Conservation (phyloP, 2,329 filamentous ascomycete species). For the Zymoseptoria ardabiliae region DNA sequence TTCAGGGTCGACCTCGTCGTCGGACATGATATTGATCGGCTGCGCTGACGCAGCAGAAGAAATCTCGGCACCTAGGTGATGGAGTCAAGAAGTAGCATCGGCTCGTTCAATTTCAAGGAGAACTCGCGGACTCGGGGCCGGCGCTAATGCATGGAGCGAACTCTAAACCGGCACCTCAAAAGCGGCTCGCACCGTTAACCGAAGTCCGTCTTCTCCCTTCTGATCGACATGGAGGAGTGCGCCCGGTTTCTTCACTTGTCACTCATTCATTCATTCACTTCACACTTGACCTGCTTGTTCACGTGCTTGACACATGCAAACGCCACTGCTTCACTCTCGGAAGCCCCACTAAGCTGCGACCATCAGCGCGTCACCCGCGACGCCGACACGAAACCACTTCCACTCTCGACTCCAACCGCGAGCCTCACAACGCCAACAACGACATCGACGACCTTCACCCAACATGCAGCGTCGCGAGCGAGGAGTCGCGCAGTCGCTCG, state of each 20-base stretch:
- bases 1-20: conserved; percentile 85
- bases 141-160: not conserved
- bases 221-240: not conserved
- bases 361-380: not conserved
- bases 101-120: not conserved
- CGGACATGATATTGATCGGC: conserved; percentile 59
- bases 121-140: not conserved
- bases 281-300: not conserved
- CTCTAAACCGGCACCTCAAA: not conserved
- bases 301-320: not conserved
- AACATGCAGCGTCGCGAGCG: conserved; percentile 42
- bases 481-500: conserved; percentile 56
- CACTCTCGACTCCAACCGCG: not conserved
- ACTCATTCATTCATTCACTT: not conserved
- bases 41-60: not conserved
- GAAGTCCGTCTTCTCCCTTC: not conserved
- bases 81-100: not conserved
- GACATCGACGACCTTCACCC: conserved; percentile 2
- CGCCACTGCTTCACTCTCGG: not conserved
- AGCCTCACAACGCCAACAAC: not conserved
- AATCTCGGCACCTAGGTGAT: not conserved
- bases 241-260: not conserved
- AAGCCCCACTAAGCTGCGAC: not conserved
- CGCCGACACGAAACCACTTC: not conserved
- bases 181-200: not conserved